Evolutionary conservation across 1,284 basidiomycete genomes (phyloP).

Genomic region (Cystobasidium slooffiae): DNA sequence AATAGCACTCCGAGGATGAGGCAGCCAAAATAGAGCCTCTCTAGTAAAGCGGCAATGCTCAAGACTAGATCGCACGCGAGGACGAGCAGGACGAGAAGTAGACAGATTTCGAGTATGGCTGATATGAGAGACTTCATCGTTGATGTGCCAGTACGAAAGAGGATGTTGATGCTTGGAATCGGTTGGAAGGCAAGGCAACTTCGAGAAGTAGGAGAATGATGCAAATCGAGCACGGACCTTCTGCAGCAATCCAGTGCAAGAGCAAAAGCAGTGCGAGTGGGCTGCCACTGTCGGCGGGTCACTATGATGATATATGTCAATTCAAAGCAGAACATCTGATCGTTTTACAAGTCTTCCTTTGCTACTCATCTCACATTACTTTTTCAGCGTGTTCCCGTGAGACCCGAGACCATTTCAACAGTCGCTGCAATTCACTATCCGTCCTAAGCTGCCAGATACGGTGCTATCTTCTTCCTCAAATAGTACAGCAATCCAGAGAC

Average conservation of each 20-base stretch:
- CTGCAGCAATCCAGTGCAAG: no score
- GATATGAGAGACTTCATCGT: neutral
- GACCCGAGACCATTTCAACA: neutral
- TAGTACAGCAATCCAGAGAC: constrained; percentile 16
- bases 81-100: neutral
- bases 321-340: no score
- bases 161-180: neutral
- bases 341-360: no score
- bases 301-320: no score
- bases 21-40: neutral
- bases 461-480: constrained; percentile 6
- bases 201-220: neutral
- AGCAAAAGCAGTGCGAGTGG: no score
- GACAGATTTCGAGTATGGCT: neutral
- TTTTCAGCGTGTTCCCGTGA: no score
- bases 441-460: neutral
- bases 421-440: neutral
- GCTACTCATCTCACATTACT: no score
- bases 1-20: neutral
- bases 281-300: no score
- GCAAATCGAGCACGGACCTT: no score
- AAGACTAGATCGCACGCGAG: neutral
- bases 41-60: neutral
- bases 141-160: neutral
- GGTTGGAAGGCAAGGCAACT: neutral